Evolutionary conservation across 1,284 basidiomycete genomes (phyloP).

Genomic region (Flammula alnicola): DNA sequence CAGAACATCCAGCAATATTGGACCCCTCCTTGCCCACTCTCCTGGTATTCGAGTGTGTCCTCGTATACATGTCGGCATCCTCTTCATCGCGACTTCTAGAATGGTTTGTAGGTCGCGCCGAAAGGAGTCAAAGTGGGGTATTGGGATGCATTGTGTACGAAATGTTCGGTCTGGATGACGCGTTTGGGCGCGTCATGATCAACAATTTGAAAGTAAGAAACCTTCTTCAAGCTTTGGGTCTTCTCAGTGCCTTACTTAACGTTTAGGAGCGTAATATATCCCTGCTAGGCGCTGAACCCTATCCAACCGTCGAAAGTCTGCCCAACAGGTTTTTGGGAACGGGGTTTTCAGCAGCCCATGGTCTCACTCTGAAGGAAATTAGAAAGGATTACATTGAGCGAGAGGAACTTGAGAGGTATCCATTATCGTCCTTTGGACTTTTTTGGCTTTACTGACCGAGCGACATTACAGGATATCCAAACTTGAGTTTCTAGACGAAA

Average conservation of each 20-base stretch:
- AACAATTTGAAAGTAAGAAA: constrained; percentile 76
- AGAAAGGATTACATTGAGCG: constrained; percentile 55
- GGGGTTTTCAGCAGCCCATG: constrained; percentile 59
- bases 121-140: constrained; percentile 25
- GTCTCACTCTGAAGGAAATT: constrained; percentile 72
- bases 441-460: background rate
- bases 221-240: background rate
- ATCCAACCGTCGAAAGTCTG: constrained; percentile 61
- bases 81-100: constrained; percentile 64
- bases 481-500: constrained; percentile 87
- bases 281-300: constrained; percentile 75
- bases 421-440: background rate
- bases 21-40: constrained; percentile 77
- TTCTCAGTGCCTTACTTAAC: background rate
- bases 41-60: constrained; percentile 88
- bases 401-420: constrained; percentile 69
- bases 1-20: constrained; percentile 46
- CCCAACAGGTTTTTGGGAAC: constrained; percentile 62
- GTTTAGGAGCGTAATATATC: constrained; percentile 71
- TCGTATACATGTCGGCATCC: constrained; percentile 82
- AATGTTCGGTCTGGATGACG: constrained; percentile 85
- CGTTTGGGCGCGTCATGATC: constrained; percentile 89
- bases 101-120: constrained; percentile 76
- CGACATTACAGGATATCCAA: constrained; percentile 62
- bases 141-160: constrained; percentile 81